phyloP scores from a whole-genome alignment of 176 grass and related monocot genomes.

The Ensete ventricosum region DNA sequence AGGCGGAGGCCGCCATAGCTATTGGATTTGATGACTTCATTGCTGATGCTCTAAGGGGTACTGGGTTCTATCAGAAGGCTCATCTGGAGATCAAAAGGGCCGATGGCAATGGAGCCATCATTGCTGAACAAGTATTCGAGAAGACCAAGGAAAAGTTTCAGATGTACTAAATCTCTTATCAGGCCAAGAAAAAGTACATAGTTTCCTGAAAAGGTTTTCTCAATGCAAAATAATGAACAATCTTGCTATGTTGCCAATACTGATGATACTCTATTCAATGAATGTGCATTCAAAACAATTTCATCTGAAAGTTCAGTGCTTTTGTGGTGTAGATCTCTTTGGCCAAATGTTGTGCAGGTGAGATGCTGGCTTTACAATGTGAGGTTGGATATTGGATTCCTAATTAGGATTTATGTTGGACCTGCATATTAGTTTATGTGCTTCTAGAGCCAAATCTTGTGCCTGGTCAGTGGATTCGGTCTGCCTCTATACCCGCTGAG shows the following conservation, averaged over 20 bases:
- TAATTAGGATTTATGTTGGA: too few species aligned
- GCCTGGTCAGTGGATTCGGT: too few species aligned
- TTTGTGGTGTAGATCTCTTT: too few species aligned
- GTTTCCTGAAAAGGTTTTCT: not conserved
- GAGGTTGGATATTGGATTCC: too few species aligned
- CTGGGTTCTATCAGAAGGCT: constrained; percentile 80
- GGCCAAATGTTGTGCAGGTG: too few species aligned
- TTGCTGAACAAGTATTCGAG: constrained; percentile 93
- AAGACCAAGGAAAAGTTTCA: constrained; percentile 86
- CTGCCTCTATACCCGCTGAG: too few species aligned
- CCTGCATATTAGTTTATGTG: too few species aligned
- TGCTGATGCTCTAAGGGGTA: constrained; percentile 86
- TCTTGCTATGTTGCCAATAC: not conserved
- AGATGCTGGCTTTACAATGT: too few species aligned
- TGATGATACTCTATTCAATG: not conserved
- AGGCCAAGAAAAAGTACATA: not conserved
- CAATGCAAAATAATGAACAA: not conserved
- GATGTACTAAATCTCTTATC: constrained; percentile 54
- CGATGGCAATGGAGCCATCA: constrained; percentile 77
- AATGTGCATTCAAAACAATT: not conserved
- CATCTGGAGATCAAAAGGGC: constrained; percentile 80
- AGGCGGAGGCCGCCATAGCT: constrained; percentile 90
- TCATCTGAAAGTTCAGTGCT: too few species aligned
- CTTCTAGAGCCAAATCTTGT: too few species aligned
- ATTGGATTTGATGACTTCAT: constrained; percentile 99